Evolutionary conservation across 352 stramenopile species (phyloP), one percentile per base, ranked within the genome.

Genomic region (Pythium grandisporangium): DNA sequence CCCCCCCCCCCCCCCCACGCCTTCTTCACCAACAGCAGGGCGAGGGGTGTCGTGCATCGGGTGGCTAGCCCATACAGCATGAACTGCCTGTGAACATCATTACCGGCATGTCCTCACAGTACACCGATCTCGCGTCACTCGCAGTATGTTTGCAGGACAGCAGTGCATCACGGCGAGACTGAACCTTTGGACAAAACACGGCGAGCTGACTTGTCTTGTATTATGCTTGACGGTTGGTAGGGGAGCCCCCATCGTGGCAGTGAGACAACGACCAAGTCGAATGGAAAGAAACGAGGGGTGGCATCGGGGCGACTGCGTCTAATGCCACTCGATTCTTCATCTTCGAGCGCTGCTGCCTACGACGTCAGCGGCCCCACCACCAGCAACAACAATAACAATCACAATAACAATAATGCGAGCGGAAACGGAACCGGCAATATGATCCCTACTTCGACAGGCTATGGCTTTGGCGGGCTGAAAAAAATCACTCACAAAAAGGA

Each of bases 401-500:
- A 39, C 40, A 55, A 40, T 12, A 61, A 49, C 16, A 58, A 40
- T 21, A 61, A 34, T 30, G 60, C 51, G 30, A 61, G 40, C 39
- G 32, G 13, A n/a, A 33, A 4, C 8, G 13, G n/a, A 20, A 51
- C 34, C 23, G 32, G 17, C 19, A 27, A 17, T 10, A 34, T 25
- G 27, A n/a, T n/a, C n/a, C n/a, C n/a, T n/a, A n/a, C n/a, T n/a
- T 44, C 52, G 14, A 32, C 45, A 45, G 17, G 46, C 13, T 44
- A 32, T 11, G 37, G 47, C 8, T 49, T 53, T 33, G 52, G 52
- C 33, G 84, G 81, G 33, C 58, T 84, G 13, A 82, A 82, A 42
- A 73, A 78, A 32, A 88, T 88, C 50, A 84, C 71, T 8, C 69
- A 81, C 23, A 86, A 86, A 32, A 69, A 70, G 19, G 77, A 91